Evolutionary conservation across 495 filamentous ascomycete genomes (phyloP).

Genomic region (Podospora australis): DNA sequence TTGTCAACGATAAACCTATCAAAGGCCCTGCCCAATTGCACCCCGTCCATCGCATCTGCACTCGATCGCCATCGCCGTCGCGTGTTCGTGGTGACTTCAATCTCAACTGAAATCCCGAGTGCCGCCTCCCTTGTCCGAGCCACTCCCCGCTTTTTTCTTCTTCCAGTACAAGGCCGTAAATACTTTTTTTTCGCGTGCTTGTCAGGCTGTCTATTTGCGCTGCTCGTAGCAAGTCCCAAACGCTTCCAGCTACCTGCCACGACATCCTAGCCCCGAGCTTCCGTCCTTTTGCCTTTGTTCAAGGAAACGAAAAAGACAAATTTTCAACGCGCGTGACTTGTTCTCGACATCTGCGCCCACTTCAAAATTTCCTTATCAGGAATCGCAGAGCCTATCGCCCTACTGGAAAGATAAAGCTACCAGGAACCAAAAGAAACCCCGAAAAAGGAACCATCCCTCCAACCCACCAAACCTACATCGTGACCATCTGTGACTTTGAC

Average conservation of each 20-base stretch:
- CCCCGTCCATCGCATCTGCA: constrained; percentile 5
- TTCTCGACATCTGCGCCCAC: not conserved
- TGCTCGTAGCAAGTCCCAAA: not conserved
- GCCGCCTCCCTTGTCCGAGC: not conserved
- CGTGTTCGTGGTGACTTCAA: not conserved
- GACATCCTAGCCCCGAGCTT: too few species aligned
- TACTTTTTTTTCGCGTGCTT: not conserved
- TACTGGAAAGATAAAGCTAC: not conserved
- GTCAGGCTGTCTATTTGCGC: not conserved
- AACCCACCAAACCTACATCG: constrained; percentile 19
- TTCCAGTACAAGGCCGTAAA: not conserved
- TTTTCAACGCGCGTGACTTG: not conserved
- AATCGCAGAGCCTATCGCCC: not conserved
- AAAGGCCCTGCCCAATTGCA: too few species aligned
- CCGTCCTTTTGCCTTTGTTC: not conserved
- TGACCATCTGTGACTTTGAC: constrained; percentile 63
- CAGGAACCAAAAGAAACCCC: constrained; percentile 1
- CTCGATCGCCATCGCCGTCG: constrained; percentile 2
- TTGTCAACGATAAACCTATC: too few species aligned
- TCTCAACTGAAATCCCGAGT: not conserved
- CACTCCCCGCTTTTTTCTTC: constrained; percentile 1
- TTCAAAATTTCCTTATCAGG: not conserved
- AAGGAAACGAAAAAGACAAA: not conserved
- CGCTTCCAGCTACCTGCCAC: too few species aligned
- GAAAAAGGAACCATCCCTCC: not conserved